Base-by-base conservation (phyloP, 1,139 yeast species). In the Nadsonia starkeyi-henricii region DNA sequence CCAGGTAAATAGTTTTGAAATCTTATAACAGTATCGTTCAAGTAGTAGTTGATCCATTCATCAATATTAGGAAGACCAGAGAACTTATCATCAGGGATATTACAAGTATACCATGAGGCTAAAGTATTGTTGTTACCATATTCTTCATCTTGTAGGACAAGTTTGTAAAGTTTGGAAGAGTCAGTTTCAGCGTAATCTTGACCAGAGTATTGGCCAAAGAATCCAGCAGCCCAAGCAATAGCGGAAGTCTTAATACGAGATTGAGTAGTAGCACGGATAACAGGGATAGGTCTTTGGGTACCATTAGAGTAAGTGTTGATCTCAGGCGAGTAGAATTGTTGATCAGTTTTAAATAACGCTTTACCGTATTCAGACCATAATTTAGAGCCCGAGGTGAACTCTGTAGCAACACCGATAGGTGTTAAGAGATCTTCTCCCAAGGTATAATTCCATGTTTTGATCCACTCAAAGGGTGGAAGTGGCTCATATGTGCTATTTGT, bases 171-270 rank as follows among this genome's bases (percentile, higher is more conserved):
- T 19, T 58, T 54, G n/a, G 50, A 45, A 19, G 39, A 3, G 12
- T 33, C 39, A 19, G 54, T 54, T 60, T 70, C 39, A 33, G 39
- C 17, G 17, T 33, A 33, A 9, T 5, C 4, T 4, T 13, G 39
- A 9, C 39, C 39, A 12, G 42, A 54, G 51, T 65, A 65, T 18
- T 62, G 54, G 37, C 71, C 72, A 52, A 68, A 68, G 52, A 68
- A 68, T 13, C 72, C 72, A 3, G 71, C 71, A 2, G 72, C 72
- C 72, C 72, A 68, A 0, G 71, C 68, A 36, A 60, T 55, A 2
- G 72, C 72, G 17, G 70, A 66, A 26, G 70, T 65, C 48, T 60
- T 54, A 45, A 69, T 68, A 23, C 72, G 64, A 28, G 65, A 59
- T 58, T 68, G 72, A 19, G 62, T 58, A 2, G 72, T 68, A 2